These are phyloP conservation scores for Jatropha podagrica DNA, from an alignment of 441 rosid species.

Conservation along the genomic window DNA sequence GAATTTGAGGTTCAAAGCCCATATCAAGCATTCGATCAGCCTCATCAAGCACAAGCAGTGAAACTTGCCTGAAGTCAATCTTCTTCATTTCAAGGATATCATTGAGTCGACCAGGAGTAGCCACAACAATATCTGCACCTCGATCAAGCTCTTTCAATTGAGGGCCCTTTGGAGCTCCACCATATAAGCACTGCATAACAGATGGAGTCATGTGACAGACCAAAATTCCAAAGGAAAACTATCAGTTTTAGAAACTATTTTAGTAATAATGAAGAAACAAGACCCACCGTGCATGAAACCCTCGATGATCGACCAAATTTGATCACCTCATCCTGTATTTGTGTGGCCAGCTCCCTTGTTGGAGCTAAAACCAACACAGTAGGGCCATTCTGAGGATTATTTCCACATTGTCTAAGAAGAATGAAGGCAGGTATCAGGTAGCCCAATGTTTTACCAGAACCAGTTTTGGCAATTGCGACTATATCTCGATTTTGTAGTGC, in stretches of 20 bases:
- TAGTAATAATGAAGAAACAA: not conserved
- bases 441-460: conserved; percentile 98
- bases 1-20: conserved; percentile 99
- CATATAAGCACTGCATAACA: conserved; percentile 80
- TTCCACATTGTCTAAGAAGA: conserved; percentile 61
- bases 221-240: conserved; percentile 9
- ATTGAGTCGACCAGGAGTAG: conserved; percentile 97
- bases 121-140: conserved; percentile 96
- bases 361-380: conserved; percentile 92
- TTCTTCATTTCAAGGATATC: conserved; percentile 88
- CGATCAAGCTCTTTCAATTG: conserved; percentile 79
- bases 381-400: conserved; percentile 81
- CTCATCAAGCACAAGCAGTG: conserved; percentile 93
- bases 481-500: conserved; percentile 83
- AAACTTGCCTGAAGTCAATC: conserved; percentile 76
- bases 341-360: conserved; percentile 95
- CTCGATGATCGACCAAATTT: conserved; percentile 88
- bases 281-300: conserved; percentile 83
- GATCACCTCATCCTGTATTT: conserved; percentile 83
- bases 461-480: conserved; percentile 97
- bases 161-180: conserved; percentile 94
- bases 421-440: conserved; percentile 88
- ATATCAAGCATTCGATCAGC: conserved; percentile 99
- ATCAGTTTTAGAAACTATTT: not conserved
- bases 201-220: conserved; percentile 20